Evolutionary conservation across 2,329 filamentous ascomycete genomes (phyloP).

Genomic region (Leptographium procerum): DNA sequence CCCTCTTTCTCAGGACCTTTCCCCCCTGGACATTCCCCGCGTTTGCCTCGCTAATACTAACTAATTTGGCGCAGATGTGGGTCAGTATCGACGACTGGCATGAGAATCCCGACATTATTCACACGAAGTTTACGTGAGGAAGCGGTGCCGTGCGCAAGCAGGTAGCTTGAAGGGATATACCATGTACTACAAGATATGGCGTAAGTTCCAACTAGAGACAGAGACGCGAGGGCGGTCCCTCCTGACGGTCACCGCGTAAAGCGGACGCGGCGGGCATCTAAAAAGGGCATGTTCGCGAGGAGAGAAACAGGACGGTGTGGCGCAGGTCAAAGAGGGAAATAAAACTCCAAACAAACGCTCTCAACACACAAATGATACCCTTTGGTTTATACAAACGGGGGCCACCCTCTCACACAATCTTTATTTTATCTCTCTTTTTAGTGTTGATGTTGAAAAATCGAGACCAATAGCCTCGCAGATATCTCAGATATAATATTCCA

Average conservation of each 20-base stretch:
- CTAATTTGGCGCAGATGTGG: conserved; percentile 70
- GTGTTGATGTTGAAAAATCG: neutral
- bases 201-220: neutral
- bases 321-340: neutral
- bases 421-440: neutral
- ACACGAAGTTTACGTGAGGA: conserved; percentile 81
- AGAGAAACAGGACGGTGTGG: neutral
- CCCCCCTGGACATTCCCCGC: too few relatives aligned
- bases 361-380: conserved; percentile 12
- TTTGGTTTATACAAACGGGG: conserved; percentile 11
- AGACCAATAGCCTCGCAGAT: too few relatives aligned
- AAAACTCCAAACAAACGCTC: neutral
- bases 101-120: conserved; percentile 97
- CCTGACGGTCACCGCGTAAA: neutral
- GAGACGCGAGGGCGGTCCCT: neutral
- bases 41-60: too few relatives aligned
- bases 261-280: neutral
- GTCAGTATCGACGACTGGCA: conserved; percentile 99
- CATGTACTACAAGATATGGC: neutral
- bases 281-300: neutral
- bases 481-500: too few relatives aligned
- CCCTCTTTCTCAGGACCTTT: too few relatives aligned
- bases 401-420: neutral
- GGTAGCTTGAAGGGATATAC: neutral
- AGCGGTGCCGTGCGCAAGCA: neutral